A percentile compares a stretch with the other conserved stretches of the same genome.
phyloP scores from a whole-genome alignment of 306 rosid genomes.

The Fagus sylvatica region DNA sequence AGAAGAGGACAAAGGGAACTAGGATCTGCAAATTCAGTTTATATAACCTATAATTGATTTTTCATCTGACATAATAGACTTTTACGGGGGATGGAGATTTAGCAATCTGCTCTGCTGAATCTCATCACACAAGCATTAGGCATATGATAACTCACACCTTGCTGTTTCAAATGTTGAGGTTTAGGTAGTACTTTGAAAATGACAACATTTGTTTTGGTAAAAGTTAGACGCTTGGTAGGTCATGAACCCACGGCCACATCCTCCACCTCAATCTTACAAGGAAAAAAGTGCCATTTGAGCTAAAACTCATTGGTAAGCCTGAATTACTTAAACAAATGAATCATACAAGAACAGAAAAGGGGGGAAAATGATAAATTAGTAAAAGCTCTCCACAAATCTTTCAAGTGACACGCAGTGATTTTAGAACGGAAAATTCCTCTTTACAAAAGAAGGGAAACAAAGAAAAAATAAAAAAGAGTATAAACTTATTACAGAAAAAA shows the following conservation, averaged over 20 bases:
- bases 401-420: not conserved
- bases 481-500: not conserved
- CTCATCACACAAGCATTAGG: not conserved
- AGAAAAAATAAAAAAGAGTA: not conserved
- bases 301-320: not conserved
- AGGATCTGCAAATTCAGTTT: not conserved
- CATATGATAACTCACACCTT: not conserved
- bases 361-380: not conserved
- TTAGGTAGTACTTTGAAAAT: not conserved
- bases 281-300: not conserved
- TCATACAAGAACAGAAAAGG: not conserved
- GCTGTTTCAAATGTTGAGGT: constrained; percentile 1
- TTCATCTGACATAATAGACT: not conserved
- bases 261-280: too few relatives aligned
- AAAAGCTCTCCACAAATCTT: not conserved
- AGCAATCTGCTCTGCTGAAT: not conserved
- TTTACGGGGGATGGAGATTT: not conserved
- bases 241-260: not conserved
- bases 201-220: too few relatives aligned
- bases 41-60: not conserved
- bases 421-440: not conserved
- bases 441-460: not conserved
- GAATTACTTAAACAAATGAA: not conserved
- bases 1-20: not conserved
- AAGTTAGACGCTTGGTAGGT: not conserved